Base-by-base conservation (phyloP, 179 eudicot genomes). In the Beta macrorhiza region DNA sequence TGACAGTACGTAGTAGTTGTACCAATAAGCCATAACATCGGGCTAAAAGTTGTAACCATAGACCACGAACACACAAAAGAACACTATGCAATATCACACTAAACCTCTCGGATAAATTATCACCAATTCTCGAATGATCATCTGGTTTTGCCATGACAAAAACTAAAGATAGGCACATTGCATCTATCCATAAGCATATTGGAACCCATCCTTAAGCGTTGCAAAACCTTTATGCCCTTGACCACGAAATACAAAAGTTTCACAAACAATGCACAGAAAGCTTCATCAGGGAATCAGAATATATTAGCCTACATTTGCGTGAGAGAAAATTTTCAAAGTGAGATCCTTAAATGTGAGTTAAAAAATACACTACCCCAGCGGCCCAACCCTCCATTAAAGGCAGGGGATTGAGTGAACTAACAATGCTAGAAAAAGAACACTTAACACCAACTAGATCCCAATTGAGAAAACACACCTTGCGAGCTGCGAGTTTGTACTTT, bases 401-500 rank as follows among this genome's bases (percentile, higher is more conserved):
- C 58, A 47, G 16, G 32, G 37, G 42, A 11, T 20, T 53, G 13
- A 55, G 29, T 7, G 55, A 13, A 72, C 10, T 20, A 74, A 29
- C 19, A 32, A 37, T 1, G 32, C 13, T 19, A 37, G 42, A 51
- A 75, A 59, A 15, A 75, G 52, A 1, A 9, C 9, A 17, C 42
- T 22, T 19, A 51, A 51, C 25, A 51, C 17, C 42, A 51, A 74
- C 47, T 44, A 37, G 20, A 56, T 2, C 10, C 44, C 7, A 0
- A 32, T 4, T 11, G 32, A 45, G 56, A 76, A n/a, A 82, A 75
- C 89, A 82, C 81, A 96, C 99, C 97, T 94, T 96, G 55, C 97
- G 91, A 76, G 98, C 99, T 81, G 99, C 99, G 81, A 86, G 91
- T 89, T 93, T 96, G 86, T 92, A 96, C 68, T 92, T 96, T 82